Base-by-base conservation (phyloP, 2,329 filamentous ascomycete species). In the Exutisphaerella laricina region DNA sequence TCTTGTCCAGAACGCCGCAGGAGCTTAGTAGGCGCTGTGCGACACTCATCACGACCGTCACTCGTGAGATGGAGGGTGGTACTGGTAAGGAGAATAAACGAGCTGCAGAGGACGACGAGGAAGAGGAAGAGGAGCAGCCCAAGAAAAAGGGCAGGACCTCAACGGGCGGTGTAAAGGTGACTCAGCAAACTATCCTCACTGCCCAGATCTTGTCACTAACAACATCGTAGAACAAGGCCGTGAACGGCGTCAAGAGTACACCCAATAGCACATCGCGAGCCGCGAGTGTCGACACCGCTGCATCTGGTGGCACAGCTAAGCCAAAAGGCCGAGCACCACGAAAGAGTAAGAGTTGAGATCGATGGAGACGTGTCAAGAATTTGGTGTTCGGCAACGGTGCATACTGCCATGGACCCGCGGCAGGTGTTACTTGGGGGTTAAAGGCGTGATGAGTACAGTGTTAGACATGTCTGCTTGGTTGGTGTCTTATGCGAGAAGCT, bases 101-200 rank as follows among this genome's bases (percentile, higher is more conserved):
- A 71, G 80, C 87, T 55, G 70, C 71, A 2, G 84, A 85, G 5
- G 88, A 90, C 33, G 84, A 88, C 47, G 88, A 92, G 39, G 87
- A 89, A 43, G 86, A 89, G 40, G 75, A 92, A 41, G 85, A 85
- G 31, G 80, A 85, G 64, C 53, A 52, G 17, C 82, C 82, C 1
- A 95, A 94, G 78, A 97, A 97, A 77, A 95, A 94, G 78, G 76
- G 81, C 12, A 94, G 94, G 75, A 87, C 85, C 57, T 82, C 82
- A 34, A 53, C 46, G 25, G 52, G 55, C 31, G 57, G 56, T 32
- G 48, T 88, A 49, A 94, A 94, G 79, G 88, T 92, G 73, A 63
- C 80, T 34, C 17, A 2, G 4, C 16, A 9, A 2, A 8, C 18
- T 5, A 14, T 17, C 4, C 21, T 21, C 13, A 16, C 13, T 23